Evolutionary conservation across 2,329 filamentous ascomycete genomes (phyloP).

Genomic region (Truncatella angustata): DNA sequence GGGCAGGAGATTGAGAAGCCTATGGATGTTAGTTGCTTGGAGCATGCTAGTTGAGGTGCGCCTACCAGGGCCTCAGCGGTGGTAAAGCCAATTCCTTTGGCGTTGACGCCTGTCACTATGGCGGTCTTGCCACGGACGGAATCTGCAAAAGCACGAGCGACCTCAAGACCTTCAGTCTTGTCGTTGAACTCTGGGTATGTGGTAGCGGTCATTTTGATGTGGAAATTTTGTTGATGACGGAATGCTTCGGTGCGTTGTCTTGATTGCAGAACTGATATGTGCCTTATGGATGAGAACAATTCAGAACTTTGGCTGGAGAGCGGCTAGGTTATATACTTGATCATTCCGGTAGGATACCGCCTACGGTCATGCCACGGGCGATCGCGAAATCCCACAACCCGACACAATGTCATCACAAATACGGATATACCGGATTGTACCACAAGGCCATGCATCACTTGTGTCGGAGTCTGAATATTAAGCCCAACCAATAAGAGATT

Average conservation of each 20-base stretch:
- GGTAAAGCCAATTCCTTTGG: constrained; percentile 30
- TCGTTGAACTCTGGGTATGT: constrained; percentile 32
- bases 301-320: too few relatives aligned
- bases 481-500: neutral
- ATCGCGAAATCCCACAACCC: too few relatives aligned
- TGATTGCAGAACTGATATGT: too few relatives aligned
- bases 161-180: constrained; percentile 36
- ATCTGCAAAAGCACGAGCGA: constrained; percentile 33
- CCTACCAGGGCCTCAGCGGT: constrained; percentile 34
- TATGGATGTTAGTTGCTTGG: constrained; percentile 4
- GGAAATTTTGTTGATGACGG: neutral
- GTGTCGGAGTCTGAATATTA: too few relatives aligned
- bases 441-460: neutral
- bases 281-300: too few relatives aligned
- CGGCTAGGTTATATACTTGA: too few relatives aligned
- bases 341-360: too few relatives aligned
- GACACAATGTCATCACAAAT: too few relatives aligned
- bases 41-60: neutral
- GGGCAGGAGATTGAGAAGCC: constrained; percentile 29
- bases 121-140: constrained; percentile 34
- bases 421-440: constrained; percentile 3
- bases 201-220: constrained; percentile 24
- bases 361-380: too few relatives aligned
- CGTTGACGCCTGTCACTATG: constrained; percentile 34
- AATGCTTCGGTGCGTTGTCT: too few relatives aligned